Evolutionary conservation across 208 protist species (phyloP), one percentile per base, ranked within the genome.

Genomic region (Wallacemonas sp.): DNA sequence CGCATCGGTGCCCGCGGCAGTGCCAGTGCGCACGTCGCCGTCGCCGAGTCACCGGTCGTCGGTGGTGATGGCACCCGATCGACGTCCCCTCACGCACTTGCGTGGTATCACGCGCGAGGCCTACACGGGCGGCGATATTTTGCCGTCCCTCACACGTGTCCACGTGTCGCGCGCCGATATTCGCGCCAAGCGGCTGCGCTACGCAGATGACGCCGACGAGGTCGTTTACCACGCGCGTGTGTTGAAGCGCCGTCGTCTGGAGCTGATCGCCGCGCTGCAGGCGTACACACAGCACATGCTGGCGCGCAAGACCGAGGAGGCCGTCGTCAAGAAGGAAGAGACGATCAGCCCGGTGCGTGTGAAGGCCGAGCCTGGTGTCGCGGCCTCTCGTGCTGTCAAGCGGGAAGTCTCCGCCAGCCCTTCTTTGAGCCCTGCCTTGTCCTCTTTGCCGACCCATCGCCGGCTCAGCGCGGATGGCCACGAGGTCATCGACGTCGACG

Each of bases 401-500:
- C 36, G 14, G 0, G 36, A 41, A n/a, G n/a, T n/a, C n/a, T n/a
- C n/a, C n/a, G n/a, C n/a, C n/a, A n/a, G n/a, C n/a, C n/a, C n/a
- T n/a, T n/a, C n/a, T n/a, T n/a, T n/a, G 10, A 41, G 36, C 14
- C 36, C 36, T 14, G 36, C n/a, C n/a, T n/a, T n/a, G n/a, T n/a
- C n/a, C n/a, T n/a, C n/a, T n/a, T n/a, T n/a, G n/a, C n/a, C n/a
- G n/a, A n/a, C n/a, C 18, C 26, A 7, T 33, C 36, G 26, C 4
- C 32, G 32, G 55, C 55, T 10, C n/a, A 45, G 59, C n/a, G 26
- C 23, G n/a, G 22, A 29, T 25, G 18, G 28, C 44, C n/a, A 57
- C 28, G 64, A 69, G 22, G 77, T 88, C 11, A 91, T 93, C 57
- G 87, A 93, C 65, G 83, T 93, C 12, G 87, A 93, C 63, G 79